These are phyloP conservation scores for Abrus precatorius DNA, from an alignment of 306 rosid genomes.

Conservation along the genomic window DNA sequence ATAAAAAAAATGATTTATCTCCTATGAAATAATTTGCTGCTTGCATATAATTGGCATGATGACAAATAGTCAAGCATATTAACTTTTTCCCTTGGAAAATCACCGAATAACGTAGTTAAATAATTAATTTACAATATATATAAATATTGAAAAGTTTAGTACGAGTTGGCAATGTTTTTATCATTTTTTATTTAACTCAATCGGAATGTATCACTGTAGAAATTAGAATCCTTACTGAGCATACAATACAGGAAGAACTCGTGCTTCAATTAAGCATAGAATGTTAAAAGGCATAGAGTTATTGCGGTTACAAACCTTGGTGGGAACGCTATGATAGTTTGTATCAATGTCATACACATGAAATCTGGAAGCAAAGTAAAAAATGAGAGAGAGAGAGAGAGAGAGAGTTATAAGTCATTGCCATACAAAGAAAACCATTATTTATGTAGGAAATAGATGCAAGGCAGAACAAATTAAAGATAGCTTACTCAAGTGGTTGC, in stretches of 20 bases:
- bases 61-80: neutral
- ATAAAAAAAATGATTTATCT: neutral
- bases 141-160: neutral
- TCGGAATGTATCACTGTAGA: neutral
- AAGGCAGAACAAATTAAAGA: slow-evolving; percentile 5
- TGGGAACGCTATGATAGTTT: slow-evolving; percentile 62
- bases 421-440: slow-evolving; percentile 1
- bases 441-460: slow-evolving; percentile 25
- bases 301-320: slow-evolving; percentile 65
- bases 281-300: neutral
- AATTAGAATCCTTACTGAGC: neutral
- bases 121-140: neutral
- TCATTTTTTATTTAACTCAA: neutral
- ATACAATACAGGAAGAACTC: neutral
- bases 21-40: neutral
- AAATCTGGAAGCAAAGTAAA: slow-evolving; percentile 60
- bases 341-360: slow-evolving; percentile 86
- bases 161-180: neutral
- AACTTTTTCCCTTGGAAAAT: neutral
- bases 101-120: neutral
- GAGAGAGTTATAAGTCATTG: neutral
- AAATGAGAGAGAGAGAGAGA: slow-evolving; percentile 19
- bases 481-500: slow-evolving; percentile 77
- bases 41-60: neutral
- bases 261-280: neutral